phyloP scores from a whole-genome alignment of 306 rosid species.

The Cucurbita ficifolia region DNA sequence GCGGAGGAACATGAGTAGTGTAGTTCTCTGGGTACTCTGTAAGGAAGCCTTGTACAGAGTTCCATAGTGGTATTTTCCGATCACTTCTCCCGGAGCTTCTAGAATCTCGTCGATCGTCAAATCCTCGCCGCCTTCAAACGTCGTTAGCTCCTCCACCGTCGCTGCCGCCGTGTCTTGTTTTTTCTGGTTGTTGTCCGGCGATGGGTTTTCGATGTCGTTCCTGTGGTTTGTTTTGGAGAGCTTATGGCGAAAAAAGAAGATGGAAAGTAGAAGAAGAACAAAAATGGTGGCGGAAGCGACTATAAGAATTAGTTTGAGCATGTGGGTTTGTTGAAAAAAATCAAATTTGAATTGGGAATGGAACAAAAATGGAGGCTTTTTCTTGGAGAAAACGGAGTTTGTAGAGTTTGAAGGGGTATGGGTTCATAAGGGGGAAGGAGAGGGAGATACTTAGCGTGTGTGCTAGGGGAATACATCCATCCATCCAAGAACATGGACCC shows the following conservation, averaged over 20 bases:
- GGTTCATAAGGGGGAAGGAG: neutral
- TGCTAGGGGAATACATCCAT: neutral
- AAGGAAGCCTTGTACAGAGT: slow-evolving; percentile 73
- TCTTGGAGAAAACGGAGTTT: neutral
- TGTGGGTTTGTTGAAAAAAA: slow-evolving; percentile 19
- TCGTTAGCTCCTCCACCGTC: slow-evolving; percentile 34
- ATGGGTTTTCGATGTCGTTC: slow-evolving; percentile 32
- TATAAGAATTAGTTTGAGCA: slow-evolving; percentile 34
- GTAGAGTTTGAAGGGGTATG: neutral
- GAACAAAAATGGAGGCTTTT: neutral
- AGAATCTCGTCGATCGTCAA: slow-evolving; percentile 61
- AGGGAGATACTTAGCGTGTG: neutral
- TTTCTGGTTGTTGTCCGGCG: slow-evolving; percentile 33
- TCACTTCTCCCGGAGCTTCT: slow-evolving; percentile 96
- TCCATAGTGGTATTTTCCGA: slow-evolving; percentile 78
- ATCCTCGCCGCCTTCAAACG: slow-evolving; percentile 59
- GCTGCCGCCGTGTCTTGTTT: slow-evolving; percentile 9
- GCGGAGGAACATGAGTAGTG: slow-evolving; percentile 70
- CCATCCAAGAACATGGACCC: neutral
- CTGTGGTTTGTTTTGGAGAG: neutral
- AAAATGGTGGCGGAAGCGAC: slow-evolving; percentile 23
- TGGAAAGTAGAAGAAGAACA: slow-evolving; percentile 21
- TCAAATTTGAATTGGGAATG: neutral
- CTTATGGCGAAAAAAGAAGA: slow-evolving; percentile 28
- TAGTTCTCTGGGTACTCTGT: slow-evolving; percentile 40